Evolutionary conservation across 257 asterid species (phyloP).

Genomic region (Salvia splendens): DNA sequence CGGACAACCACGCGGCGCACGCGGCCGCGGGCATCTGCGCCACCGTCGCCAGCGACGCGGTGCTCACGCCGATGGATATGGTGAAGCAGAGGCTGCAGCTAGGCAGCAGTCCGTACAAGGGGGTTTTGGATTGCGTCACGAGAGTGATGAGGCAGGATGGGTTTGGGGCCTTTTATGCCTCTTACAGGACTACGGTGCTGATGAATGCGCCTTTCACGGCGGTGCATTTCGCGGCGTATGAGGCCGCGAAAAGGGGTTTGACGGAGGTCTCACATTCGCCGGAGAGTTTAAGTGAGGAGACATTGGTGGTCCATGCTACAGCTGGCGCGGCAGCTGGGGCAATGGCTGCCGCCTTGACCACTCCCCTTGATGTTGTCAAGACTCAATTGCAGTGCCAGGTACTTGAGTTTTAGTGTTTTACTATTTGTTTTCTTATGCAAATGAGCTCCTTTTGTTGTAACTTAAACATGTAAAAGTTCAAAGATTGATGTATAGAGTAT

Average conservation of each 20-base stretch:
- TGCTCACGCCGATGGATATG: slow-evolving; percentile 94
- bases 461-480: slow-evolving; percentile 3
- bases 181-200: slow-evolving; percentile 79
- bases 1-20: slow-evolving; percentile 66
- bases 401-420: background rate
- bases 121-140: slow-evolving; percentile 80
- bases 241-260: slow-evolving; percentile 79
- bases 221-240: slow-evolving; percentile 85
- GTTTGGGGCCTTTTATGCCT: slow-evolving; percentile 69
- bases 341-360: slow-evolving; percentile 75
- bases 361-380: slow-evolving; percentile 95
- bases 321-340: slow-evolving; percentile 99
- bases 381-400: slow-evolving; percentile 99
- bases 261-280: slow-evolving; percentile 71
- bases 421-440: slow-evolving; percentile 2
- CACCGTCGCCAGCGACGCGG: slow-evolving; percentile 87
- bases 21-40: slow-evolving; percentile 86
- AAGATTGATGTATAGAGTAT: background rate
- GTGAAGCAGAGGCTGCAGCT: slow-evolving; percentile 97
- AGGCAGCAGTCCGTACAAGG: slow-evolving; percentile 72
- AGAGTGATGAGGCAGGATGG: slow-evolving; percentile 87
- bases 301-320: slow-evolving; percentile 78
- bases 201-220: slow-evolving; percentile 99
- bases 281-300: slow-evolving; percentile 61
- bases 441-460: background rate